These are phyloP conservation scores for Podaxis sp. DNA, from an alignment of 768 basidiomycete species.

Conservation along the genomic window DNA sequence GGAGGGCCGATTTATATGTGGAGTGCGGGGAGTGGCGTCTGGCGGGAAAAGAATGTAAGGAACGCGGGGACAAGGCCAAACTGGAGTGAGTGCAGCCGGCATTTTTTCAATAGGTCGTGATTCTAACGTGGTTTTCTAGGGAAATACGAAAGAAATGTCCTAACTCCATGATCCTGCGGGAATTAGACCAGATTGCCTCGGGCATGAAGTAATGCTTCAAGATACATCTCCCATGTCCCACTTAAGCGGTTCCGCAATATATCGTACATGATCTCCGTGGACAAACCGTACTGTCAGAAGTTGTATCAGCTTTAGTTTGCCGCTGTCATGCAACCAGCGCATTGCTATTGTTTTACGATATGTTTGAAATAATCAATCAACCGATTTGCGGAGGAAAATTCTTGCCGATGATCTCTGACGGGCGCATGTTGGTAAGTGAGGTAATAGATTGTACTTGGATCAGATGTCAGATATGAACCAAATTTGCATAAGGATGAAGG, in stretches of 20 bases:
- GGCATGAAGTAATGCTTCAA: conserved; percentile 58
- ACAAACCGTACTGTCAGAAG: not conserved
- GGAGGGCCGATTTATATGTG: conserved; percentile 84
- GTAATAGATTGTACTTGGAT: no score
- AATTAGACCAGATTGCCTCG: conserved; percentile 64
- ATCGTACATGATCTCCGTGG: not conserved
- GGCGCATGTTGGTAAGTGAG: no score
- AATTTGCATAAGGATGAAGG: no score
- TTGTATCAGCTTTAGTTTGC: not conserved
- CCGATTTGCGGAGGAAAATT: no score
- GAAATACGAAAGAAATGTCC: conserved; percentile 73
- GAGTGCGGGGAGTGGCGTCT: conserved; percentile 88
- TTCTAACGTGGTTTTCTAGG: conserved; percentile 36
- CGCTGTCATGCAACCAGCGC: not conserved
- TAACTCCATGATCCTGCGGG: conserved; percentile 77
- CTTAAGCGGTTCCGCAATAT: not conserved
- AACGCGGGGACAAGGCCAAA: conserved; percentile 79
- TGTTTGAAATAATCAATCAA: no score
- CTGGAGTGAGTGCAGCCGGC: conserved; percentile 65
- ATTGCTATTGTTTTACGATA: no score
- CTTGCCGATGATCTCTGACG: not conserved
- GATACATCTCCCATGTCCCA: not conserved
- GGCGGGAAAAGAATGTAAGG: conserved; percentile 89
- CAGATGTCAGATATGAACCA: no score
- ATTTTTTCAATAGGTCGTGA: not conserved